Conservation (phyloP, 345 rosid species). For the Arabidopsis suecica region DNA sequence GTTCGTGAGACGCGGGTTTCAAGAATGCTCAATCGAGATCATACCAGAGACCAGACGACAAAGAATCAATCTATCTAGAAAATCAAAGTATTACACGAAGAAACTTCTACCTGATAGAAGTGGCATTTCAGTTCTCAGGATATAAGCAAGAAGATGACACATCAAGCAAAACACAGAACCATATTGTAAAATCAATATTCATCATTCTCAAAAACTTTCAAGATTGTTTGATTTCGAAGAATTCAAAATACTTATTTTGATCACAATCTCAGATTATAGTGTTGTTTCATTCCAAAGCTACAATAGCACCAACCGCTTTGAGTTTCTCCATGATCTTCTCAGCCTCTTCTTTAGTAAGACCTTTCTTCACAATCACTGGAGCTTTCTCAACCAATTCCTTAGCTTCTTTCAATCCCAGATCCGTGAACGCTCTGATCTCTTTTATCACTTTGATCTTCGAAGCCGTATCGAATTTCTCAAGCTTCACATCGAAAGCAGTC, state of each 20-base stretch:
- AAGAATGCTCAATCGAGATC: slow-evolving; percentile 70
- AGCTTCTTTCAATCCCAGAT: slow-evolving; percentile 86
- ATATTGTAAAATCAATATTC: slow-evolving; percentile 3
- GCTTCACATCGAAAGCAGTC: slow-evolving; percentile 79
- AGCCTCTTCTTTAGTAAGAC: slow-evolving; percentile 73
- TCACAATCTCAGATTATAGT: neutral
- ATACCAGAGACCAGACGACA: slow-evolving; percentile 72
- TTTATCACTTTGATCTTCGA: slow-evolving; percentile 78
- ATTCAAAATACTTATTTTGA: slow-evolving; percentile 21
- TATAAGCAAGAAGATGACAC: slow-evolving; percentile 30
- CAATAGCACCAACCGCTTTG: slow-evolving; percentile 70
- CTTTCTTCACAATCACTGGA: slow-evolving; percentile 75
- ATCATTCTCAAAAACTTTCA: slow-evolving; percentile 7
- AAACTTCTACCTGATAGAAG: slow-evolving; percentile 67
- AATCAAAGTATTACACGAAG: slow-evolving; percentile 81
- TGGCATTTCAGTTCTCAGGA: slow-evolving; percentile 58
- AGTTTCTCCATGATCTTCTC: slow-evolving; percentile 68
- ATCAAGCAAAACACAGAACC: neutral
- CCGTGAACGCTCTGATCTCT: slow-evolving; percentile 81
- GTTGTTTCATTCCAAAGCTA: slow-evolving; percentile 68
- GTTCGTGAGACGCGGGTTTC: slow-evolving; percentile 82
- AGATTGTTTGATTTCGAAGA: slow-evolving; percentile 11
- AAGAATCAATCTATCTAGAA: slow-evolving; percentile 75
- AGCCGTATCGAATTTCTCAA: slow-evolving; percentile 80
- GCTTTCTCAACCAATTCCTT: slow-evolving; percentile 87